These are phyloP conservation scores for Cenococcum geophilum DNA, from an alignment of 495 filamentous ascomycete species.

Conservation along the genomic window DNA sequence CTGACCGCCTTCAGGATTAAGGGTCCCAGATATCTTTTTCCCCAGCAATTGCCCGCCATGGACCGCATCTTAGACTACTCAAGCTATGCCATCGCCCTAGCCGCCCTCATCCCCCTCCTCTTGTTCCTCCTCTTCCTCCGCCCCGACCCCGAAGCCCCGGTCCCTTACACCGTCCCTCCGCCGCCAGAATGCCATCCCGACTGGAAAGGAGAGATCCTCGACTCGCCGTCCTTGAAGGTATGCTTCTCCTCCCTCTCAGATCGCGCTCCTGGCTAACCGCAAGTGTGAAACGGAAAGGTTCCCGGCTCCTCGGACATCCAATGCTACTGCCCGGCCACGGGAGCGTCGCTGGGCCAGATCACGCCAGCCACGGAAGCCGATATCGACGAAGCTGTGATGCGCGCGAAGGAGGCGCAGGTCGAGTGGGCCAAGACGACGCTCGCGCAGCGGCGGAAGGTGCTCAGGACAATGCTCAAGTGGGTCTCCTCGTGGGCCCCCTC, in stretches of 20 bases:
- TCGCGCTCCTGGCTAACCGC: constrained; percentile 13
- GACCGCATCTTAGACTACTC: constrained; percentile 11
- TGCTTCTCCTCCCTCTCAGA: neutral
- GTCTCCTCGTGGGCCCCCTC: constrained; percentile 18
- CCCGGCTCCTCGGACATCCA: constrained; percentile 58
- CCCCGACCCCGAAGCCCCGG: constrained; percentile 43
- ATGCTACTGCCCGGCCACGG: constrained; percentile 89
- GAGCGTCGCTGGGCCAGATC: constrained; percentile 70
- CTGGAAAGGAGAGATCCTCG: constrained; percentile 57
- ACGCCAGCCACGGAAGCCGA: constrained; percentile 70
- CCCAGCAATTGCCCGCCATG: constrained; percentile 11
- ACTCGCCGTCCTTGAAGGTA: constrained; percentile 48
- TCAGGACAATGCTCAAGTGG: constrained; percentile 74
- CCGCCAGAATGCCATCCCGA: constrained; percentile 51
- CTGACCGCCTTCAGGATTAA: neutral
- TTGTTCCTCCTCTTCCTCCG: constrained; percentile 15
- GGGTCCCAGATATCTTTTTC: no score
- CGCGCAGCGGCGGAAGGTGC: constrained; percentile 66
- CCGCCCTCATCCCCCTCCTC: constrained; percentile 6
- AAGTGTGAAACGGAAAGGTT: constrained; percentile 32
- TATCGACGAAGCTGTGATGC: constrained; percentile 73
- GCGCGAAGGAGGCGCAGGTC: constrained; percentile 66
- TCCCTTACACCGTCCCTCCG: constrained; percentile 53
- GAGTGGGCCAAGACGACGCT: constrained; percentile 80
- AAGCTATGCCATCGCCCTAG: constrained; percentile 5